Base-by-base conservation (phyloP, 2,329 filamentous ascomycete genomes). In the Pseudopyrenochaeta lycopersici region DNA sequence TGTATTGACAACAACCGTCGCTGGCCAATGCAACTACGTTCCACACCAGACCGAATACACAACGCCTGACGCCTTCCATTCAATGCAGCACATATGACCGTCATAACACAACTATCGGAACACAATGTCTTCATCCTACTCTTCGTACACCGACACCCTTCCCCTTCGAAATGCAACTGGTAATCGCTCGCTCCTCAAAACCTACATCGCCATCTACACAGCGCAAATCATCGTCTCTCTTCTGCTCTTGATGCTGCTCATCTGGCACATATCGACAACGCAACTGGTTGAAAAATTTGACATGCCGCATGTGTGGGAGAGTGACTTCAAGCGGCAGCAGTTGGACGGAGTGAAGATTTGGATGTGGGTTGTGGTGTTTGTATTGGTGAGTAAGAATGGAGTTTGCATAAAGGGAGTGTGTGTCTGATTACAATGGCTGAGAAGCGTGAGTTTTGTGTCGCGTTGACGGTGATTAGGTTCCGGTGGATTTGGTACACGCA, bases 191-290 rank as follows among this genome's bases (percentile, higher is more conserved):
- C 47, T 38, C 36, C 49, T 60, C 29, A 50, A 47, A 29, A 17
- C 17, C 1, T 38, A 45, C 40, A 49, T 62, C 23, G 29, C 55
- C 10, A 49, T 57, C 17, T 44, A 56, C 27, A 59, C 33, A 2
- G 27, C 61, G 14, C 42, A 31, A 4, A 15, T 63, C 38, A 56
- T 66, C 36, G 15, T 51, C n/a, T 39, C 60, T 1, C 48, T 64
- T 14, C 56, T 62, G n/a, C 51, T 58, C 14, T 47, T 60, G 2
- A 59, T 63, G 27, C 54, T 62, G 30, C 59, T 68, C 11, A 51
- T 62, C 30, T 68, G 62, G 66, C 63, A 67, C 39, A 55, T 61
- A 36, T 60, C 55, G 4, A 62, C 54, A 33, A 45, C 52, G 10
- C 40, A 59, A 9, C 35, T 66, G 1, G 43, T 59, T 27, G 54